phyloP scores from a whole-genome alignment of 371 early-diverging fungal genomes.

The Mortierella sp. region DNA sequence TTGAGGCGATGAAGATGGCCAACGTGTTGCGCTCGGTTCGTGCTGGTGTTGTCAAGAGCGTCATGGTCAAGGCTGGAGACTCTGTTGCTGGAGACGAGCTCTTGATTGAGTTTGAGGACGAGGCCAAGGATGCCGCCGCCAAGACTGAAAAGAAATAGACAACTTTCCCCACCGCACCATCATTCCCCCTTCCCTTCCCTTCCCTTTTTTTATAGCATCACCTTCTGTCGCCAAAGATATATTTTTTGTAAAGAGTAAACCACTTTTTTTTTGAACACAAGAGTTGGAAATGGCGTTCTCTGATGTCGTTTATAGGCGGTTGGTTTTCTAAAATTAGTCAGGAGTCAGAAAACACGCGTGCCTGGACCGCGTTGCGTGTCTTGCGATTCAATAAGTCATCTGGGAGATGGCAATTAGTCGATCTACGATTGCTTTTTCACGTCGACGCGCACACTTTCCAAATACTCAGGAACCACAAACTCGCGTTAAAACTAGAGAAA shows the following conservation, averaged over 20 bases:
- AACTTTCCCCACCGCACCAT: constrained; percentile 1
- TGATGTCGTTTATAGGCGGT: too few species aligned
- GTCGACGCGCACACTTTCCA: too few species aligned
- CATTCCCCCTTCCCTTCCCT: neutral
- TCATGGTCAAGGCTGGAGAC: constrained; percentile 80
- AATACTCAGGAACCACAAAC: too few species aligned
- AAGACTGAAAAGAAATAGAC: constrained; percentile 43
- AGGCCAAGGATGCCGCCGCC: constrained; percentile 43
- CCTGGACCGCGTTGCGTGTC: too few species aligned
- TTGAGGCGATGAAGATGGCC: constrained; percentile 99
- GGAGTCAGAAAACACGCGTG: too few species aligned
- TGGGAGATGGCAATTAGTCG: too few species aligned
- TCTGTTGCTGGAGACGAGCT: constrained; percentile 91
- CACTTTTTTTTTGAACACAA: neutral
- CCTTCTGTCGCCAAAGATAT: neutral
- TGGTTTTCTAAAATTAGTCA: too few species aligned
- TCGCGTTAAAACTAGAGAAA: too few species aligned
- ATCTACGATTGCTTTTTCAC: too few species aligned
- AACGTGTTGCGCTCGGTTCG: constrained; percentile 89
- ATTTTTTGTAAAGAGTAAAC: constrained; percentile 13
- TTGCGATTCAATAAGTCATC: too few species aligned
- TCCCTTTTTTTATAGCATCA: neutral
- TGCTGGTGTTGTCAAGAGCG: constrained; percentile 84
- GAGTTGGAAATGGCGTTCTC: neutral
- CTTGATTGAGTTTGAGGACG: constrained; percentile 83